phyloP scores from a whole-genome alignment of 192 early-diverging fungal genomes.

The Linnemannia exigua region DNA sequence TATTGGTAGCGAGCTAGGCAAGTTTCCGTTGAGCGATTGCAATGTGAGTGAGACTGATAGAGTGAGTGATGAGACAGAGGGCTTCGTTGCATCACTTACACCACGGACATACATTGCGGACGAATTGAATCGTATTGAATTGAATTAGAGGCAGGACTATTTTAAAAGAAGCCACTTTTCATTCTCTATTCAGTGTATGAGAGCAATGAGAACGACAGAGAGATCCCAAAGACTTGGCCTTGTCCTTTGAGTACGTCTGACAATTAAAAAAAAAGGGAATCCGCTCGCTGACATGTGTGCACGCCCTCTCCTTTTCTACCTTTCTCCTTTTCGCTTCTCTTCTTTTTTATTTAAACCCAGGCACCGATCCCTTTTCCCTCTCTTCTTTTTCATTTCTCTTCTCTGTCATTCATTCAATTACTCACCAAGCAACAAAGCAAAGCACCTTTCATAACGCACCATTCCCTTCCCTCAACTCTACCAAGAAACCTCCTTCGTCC shows the following conservation, averaged over 20 bases:
- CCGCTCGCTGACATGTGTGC: conserved; percentile 21
- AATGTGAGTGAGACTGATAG: neutral
- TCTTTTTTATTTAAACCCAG: neutral
- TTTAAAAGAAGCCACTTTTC: neutral
- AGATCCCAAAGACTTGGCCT: conserved; percentile 19
- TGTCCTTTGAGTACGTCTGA: conserved; percentile 3
- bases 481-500: neutral
- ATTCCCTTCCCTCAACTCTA: too few species aligned
- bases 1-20: too few species aligned
- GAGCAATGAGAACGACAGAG: neutral
- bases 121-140: neutral
- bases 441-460: neutral
- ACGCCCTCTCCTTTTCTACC: neutral
- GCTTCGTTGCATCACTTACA: neutral
- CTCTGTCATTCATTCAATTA: neutral
- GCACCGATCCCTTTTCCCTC: neutral
- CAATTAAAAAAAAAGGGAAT: neutral
- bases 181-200: neutral
- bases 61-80: neutral
- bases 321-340: neutral
- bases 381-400: conserved; percentile 9
- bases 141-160: neutral
- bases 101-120: too few species aligned
- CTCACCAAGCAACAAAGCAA: neutral
- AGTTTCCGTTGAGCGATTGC: neutral